These are phyloP conservation scores for Lecanosticta acicola DNA, from an alignment of 2,329 filamentous ascomycete genomes.

Conservation along the genomic window DNA sequence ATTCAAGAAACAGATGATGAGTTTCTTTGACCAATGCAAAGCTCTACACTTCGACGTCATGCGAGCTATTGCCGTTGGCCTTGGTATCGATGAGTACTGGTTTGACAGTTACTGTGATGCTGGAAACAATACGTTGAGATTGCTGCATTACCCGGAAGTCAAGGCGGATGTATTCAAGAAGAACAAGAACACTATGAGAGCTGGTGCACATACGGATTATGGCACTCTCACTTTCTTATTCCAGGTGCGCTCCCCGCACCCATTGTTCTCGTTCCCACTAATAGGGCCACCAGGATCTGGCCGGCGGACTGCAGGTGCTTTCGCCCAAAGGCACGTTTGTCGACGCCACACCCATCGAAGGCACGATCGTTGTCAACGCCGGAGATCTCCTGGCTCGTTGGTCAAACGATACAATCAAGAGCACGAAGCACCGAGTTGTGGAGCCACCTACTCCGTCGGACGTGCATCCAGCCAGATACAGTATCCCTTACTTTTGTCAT, in stretches of 20 bases:
- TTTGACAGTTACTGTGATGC: slow-evolving; percentile 70
- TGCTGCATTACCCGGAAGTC: slow-evolving; percentile 48
- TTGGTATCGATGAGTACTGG: slow-evolving; percentile 62
- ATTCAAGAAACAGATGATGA: slow-evolving; percentile 65
- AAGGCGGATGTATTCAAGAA: slow-evolving; percentile 52
- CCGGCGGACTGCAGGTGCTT: slow-evolving; percentile 56
- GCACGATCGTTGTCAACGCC: slow-evolving; percentile 81
- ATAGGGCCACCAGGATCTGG: slow-evolving; percentile 39
- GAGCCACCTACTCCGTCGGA: slow-evolving; percentile 61
- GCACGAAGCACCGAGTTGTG: slow-evolving; percentile 82
- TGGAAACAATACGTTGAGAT: slow-evolving; percentile 58
- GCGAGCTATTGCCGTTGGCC: slow-evolving; percentile 57
- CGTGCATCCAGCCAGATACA: slow-evolving; percentile 68
- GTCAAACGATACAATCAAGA: slow-evolving; percentile 88
- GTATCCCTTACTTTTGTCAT: slow-evolving; percentile 88
- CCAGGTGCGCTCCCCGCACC: slow-evolving; percentile 13
- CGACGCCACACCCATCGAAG: slow-evolving; percentile 72
- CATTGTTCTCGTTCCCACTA: neutral
- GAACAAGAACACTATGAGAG: slow-evolving; percentile 52
- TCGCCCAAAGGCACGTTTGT: slow-evolving; percentile 70
- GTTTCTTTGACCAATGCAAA: slow-evolving; percentile 69
- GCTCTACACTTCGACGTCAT: slow-evolving; percentile 66
- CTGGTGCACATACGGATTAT: slow-evolving; percentile 71
- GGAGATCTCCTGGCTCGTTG: slow-evolving; percentile 71
- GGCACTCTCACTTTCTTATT: slow-evolving; percentile 49